phyloP scores from a whole-genome alignment of 495 filamentous ascomycete species.

The Penicillium samsonianum region DNA sequence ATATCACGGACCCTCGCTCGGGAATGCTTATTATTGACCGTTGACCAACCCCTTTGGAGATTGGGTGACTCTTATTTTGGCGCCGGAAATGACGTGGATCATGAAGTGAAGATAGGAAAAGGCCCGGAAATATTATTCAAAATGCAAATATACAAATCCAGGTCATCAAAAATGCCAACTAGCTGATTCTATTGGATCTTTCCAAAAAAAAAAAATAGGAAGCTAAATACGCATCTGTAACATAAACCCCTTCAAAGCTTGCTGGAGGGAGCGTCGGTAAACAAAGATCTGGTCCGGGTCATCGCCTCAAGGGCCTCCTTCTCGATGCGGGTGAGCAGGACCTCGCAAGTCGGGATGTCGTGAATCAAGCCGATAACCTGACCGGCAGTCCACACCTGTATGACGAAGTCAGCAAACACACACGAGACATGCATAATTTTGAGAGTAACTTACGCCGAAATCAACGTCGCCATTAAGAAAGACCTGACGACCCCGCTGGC shows the following conservation, averaged over 20 bases:
- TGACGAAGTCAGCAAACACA: constrained; percentile 8
- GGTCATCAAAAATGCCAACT: background rate
- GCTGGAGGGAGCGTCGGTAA: constrained; percentile 36
- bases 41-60: background rate
- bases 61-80: background rate
- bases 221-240: constrained; percentile 2
- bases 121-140: background rate
- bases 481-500: constrained; percentile 86
- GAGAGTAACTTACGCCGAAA: constrained; percentile 67
- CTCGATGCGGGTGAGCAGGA: constrained; percentile 61
- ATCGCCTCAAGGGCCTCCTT: constrained; percentile 59
- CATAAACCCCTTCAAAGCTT: constrained; percentile 37
- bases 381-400: constrained; percentile 70
- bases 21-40: constrained; percentile 8
- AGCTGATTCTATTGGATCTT: constrained; percentile 17
- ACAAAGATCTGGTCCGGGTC: constrained; percentile 41
- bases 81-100: background rate
- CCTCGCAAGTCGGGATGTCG: constrained; percentile 65
- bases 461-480: constrained; percentile 91
- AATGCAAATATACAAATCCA: background rate
- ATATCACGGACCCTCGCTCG: constrained; percentile 1
- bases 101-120: background rate
- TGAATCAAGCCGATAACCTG: constrained; percentile 72
- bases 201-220: constrained; percentile 15
- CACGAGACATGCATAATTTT: background rate